phyloP scores from a whole-genome alignment of 1,284 basidiomycete genomes.

The Leccinum griseonigrum region DNA sequence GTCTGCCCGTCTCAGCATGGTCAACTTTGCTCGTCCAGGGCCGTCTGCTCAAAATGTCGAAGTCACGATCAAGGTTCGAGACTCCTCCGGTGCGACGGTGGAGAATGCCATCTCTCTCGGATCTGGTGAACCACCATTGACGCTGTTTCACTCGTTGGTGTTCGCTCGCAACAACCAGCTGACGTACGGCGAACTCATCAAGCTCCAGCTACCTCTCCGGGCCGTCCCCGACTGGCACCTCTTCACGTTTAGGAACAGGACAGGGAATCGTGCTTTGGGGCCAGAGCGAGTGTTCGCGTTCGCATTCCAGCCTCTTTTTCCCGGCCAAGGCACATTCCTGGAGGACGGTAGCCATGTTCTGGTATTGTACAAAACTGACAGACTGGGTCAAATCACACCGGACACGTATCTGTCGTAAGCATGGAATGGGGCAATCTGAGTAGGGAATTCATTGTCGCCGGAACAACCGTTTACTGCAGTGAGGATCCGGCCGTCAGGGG shows the following conservation, averaged over 20 bases:
- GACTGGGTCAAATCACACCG: conserved; percentile 52
- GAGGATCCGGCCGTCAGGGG: too few species aligned
- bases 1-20: conserved; percentile 54
- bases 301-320: conserved; percentile 87
- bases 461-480: too few species aligned
- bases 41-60: conserved; percentile 74
- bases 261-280: conserved; percentile 48
- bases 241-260: conserved; percentile 88
- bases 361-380: conserved; percentile 80
- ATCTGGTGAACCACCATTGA: conserved; percentile 78
- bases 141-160: conserved; percentile 87
- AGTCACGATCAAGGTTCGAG: conserved; percentile 87
- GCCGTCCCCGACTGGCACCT: conserved; percentile 82
- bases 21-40: conserved; percentile 57
- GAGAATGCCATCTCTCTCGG: conserved; percentile 82
- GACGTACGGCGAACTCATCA: conserved; percentile 92
- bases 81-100: conserved; percentile 68
- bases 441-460: too few species aligned
- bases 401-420: conserved; percentile 64
- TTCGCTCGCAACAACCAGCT: conserved; percentile 84
- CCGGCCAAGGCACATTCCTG: conserved; percentile 75
- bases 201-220: conserved; percentile 74
- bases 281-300: conserved; percentile 87
- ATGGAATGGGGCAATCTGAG: too few species aligned
- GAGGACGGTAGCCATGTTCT: conserved; percentile 90